Evolutionary conservation across 2,329 filamentous ascomycete species (phyloP).

Genomic region (Fusarium sp.): DNA sequence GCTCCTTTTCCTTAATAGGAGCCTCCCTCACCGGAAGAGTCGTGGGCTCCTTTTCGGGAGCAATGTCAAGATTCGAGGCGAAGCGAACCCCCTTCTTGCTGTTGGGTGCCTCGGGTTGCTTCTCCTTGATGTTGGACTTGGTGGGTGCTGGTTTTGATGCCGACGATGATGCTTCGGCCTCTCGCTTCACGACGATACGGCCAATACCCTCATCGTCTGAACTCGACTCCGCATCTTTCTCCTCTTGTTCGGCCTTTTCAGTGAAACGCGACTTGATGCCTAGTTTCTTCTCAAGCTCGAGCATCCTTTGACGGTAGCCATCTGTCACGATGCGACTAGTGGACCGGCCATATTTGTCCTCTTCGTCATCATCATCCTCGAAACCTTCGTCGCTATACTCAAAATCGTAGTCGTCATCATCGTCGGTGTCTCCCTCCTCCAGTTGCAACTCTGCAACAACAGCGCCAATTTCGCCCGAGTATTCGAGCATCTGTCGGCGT

Average conservation of each 20-base stretch:
- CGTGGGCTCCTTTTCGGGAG: conserved; percentile 50
- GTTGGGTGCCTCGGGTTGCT: conserved; percentile 27
- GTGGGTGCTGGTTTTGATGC: conserved; percentile 38
- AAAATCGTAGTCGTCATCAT: conserved; percentile 62
- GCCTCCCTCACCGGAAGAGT: conserved; percentile 22
- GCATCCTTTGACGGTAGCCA: conserved; percentile 84
- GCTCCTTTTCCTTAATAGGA: conserved; percentile 38
- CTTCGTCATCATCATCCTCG: conserved; percentile 61
- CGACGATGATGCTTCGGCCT: conserved; percentile 29
- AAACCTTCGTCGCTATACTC: conserved; percentile 64
- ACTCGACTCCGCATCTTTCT: conserved; percentile 44
- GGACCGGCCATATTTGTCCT: conserved; percentile 75
- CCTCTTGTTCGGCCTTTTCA: conserved; percentile 58
- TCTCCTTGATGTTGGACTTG: conserved; percentile 50
- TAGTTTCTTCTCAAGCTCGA: conserved; percentile 82
- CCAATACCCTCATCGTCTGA: conserved; percentile 63
- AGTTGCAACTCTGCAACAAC: conserved; percentile 93
- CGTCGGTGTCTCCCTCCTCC: conserved; percentile 72
- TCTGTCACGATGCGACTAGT: conserved; percentile 75
- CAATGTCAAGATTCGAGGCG: conserved; percentile 78
- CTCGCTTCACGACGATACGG: conserved; percentile 61
- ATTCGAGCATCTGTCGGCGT: conserved; percentile 89
- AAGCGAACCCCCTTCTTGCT: conserved; percentile 83
- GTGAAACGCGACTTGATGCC: conserved; percentile 64
- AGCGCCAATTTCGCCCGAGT: conserved; percentile 88